Base-by-base conservation (phyloP, 331 rosid genomes). In the Quercus phellos region DNA sequence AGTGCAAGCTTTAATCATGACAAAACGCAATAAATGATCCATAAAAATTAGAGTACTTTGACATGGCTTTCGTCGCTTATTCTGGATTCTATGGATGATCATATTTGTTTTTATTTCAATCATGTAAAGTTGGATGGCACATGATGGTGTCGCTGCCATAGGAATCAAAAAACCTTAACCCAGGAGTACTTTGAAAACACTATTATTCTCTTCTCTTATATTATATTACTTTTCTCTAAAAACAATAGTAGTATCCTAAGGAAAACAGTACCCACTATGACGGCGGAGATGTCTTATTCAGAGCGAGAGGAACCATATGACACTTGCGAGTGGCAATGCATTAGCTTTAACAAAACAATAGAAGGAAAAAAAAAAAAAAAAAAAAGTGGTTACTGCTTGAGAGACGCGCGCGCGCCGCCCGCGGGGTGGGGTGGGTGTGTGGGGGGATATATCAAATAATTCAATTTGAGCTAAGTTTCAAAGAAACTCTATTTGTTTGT, bases 1-100 rank as follows among this genome's bases (percentile, higher is more conserved):
- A 85, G 90, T 88, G 88, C 84, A 73, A n/a, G 82, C 84, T 82
- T 80, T 76, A 83, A 83, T 82, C 77, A 77, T 77, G 81, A 43
- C 59, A 83, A 70, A 66, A 68, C 77, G 74, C 76, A 64, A 42
- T 76, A 71, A 80, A 73, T 73, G 75, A 50, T 55, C 42, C 43
- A 29, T 71, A 58, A 74, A 77, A 54, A 43, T 24, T 72, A 54
- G 78, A 54, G 78, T 80, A 69, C 82, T 67, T 38, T 11, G n/a
- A 69, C 84, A 58, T 73, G 79, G 70, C 82, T 75, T 73, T 73
- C 74, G 81, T 74, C 81, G 70, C 74, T 85, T 79, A 80, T 80
- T 89, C 86, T 81, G 69, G 83, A 84, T 85, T 81, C 88, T 74
- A 75, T 77, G 80, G 27, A 85, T 75, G 73, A 74, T 80, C 78